Conservation (phyloP, 148 eudicot genomes). For the Chenopodium album region DNA sequence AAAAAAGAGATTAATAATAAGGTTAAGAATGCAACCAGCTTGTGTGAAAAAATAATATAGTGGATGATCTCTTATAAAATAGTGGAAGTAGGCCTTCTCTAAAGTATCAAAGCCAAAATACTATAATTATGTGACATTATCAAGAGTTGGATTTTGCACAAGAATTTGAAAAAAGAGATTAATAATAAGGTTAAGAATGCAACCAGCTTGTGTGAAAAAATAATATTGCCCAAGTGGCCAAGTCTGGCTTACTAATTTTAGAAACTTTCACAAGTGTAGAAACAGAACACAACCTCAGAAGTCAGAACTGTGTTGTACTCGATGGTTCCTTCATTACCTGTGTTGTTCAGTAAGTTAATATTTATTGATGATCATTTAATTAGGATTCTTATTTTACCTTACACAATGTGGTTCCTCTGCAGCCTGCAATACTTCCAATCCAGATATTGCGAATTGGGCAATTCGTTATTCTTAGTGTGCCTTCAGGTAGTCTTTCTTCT, state of each 20-base stretch:
- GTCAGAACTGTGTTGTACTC: not conserved
- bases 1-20: not conserved
- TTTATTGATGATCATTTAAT: not conserved
- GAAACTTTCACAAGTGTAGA: not conserved
- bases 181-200: not conserved
- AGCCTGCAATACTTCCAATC: conserved; percentile 95
- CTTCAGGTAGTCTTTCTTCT: conserved; percentile 69
- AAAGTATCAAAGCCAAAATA: not conserved
- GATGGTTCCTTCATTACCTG: not conserved
- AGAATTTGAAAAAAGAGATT: not conserved
- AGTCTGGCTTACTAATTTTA: not conserved
- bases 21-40: not conserved
- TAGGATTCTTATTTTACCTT: not conserved
- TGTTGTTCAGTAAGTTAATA: not conserved
- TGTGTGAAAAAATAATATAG: not conserved
- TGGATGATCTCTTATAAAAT: not conserved
- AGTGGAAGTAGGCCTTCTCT: not conserved
- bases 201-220: not conserved
- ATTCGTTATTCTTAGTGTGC: conserved; percentile 82
- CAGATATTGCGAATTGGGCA: conserved; percentile 92
- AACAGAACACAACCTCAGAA: not conserved
- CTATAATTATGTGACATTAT: not conserved
- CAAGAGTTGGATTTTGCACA: not conserved
- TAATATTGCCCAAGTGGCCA: not conserved
- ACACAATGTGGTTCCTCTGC: conserved; percentile 33